A percentile compares a stretch with the other conserved stretches of the same genome.
Conservation (phyloP, 352 stramenopile species). For the Phytophthora crassamura region DNA sequence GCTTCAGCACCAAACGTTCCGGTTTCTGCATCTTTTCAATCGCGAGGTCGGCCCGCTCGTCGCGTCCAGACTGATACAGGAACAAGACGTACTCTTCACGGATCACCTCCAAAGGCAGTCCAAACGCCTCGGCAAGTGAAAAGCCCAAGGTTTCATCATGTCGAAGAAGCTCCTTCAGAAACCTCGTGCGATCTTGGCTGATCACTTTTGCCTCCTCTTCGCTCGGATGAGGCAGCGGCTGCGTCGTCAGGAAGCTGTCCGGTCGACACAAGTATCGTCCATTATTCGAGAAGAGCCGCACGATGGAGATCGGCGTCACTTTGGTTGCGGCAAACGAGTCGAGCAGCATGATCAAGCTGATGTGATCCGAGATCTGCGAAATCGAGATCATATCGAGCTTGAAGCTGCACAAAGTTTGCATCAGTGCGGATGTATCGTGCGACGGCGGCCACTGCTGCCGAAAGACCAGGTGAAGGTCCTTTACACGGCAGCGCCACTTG, state of each 20-base stretch:
- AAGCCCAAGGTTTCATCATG: conserved; percentile 73
- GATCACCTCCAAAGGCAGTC: conserved; percentile 73
- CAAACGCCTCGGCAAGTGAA: conserved; percentile 74
- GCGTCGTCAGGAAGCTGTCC: conserved; percentile 55
- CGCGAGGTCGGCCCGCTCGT: conserved; percentile 71
- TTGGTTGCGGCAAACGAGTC: conserved; percentile 80
- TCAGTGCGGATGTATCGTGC: conserved; percentile 52
- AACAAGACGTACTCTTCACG: conserved; percentile 84
- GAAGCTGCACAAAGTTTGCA: conserved; percentile 52
- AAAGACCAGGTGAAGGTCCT: conserved; percentile 57
- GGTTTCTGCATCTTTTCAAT: conserved; percentile 78
- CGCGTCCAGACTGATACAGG: conserved; percentile 78
- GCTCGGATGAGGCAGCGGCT: conserved; percentile 12
- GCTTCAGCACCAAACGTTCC: conserved; percentile 58
- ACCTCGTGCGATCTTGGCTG: conserved; percentile 60
- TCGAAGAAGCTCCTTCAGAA: conserved; percentile 75
- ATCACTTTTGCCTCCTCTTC: conserved; percentile 39
- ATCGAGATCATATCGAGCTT: conserved; percentile 47
- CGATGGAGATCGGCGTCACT: conserved; percentile 74
- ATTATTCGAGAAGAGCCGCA: conserved; percentile 63
- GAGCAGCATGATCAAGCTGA: conserved; percentile 79
- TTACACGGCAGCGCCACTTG: conserved; percentile 58
- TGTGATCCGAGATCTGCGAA: conserved; percentile 60
- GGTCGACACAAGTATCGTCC: conserved; percentile 61
- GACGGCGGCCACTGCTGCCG: conserved; percentile 65